Evolutionary conservation across 371 early-diverging fungal genomes (phyloP).

Genomic region (Pancytospora philotis): DNA sequence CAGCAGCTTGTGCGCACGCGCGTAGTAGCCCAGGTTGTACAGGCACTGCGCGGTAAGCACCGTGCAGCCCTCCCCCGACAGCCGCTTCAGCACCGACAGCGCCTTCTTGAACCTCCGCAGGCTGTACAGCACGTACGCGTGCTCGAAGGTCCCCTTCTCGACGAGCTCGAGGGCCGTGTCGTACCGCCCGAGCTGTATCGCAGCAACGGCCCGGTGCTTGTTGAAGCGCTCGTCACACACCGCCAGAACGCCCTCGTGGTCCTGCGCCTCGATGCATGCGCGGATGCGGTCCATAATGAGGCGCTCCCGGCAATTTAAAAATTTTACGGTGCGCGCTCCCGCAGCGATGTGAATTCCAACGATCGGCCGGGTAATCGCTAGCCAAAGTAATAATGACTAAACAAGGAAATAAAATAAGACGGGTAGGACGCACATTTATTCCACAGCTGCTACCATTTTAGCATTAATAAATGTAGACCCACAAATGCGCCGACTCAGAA

Average conservation of each 20-base stretch:
- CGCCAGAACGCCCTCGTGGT: constrained; percentile 31
- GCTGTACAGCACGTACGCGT: constrained; percentile 44
- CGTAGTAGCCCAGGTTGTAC: constrained; percentile 42
- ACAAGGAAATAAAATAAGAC: no score
- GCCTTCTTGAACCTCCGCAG: constrained; percentile 44
- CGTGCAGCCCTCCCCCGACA: constrained; percentile 12
- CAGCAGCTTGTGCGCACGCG: constrained; percentile 27
- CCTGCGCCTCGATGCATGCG: neutral
- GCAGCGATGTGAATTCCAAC: no score
- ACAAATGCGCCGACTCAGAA: no score
- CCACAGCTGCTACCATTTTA: no score
- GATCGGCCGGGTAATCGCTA: no score
- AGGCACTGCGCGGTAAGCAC: constrained; percentile 41
- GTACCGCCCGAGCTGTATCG: constrained; percentile 39
- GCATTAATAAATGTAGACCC: no score
- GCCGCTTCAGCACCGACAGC: constrained; percentile 21
- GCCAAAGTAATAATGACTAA: no score
- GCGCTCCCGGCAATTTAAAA: no score
- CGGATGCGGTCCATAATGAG: no score
- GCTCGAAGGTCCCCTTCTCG: constrained; percentile 38
- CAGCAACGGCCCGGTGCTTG: constrained; percentile 31
- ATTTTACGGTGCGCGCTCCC: no score
- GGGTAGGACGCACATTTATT: no score
- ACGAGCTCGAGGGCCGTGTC: constrained; percentile 32
- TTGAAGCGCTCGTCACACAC: constrained; percentile 13